phyloP scores from a whole-genome alignment of 2,329 filamentous ascomycete genomes.

The Cercospora sojina region DNA sequence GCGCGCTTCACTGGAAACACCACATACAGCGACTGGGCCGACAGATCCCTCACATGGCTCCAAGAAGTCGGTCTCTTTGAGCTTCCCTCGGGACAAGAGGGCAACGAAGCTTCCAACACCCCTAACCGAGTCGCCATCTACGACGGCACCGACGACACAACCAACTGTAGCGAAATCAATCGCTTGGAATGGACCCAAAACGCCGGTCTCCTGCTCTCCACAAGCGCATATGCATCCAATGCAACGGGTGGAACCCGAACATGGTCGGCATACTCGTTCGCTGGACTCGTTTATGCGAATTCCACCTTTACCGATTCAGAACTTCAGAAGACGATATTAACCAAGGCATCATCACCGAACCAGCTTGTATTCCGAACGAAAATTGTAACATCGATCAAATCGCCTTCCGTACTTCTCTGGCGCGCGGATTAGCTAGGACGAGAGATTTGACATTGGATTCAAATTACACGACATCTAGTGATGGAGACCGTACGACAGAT shows the following conservation, averaged over 20 bases:
- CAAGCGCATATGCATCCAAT: slow-evolving; percentile 54
- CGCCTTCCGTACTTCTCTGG: slow-evolving; percentile 69
- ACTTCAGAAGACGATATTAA: slow-evolving; percentile 48
- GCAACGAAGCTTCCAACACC: background rate
- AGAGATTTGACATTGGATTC: slow-evolving; percentile 14
- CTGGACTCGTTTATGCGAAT: slow-evolving; percentile 6
- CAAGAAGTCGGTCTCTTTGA: slow-evolving; percentile 57
- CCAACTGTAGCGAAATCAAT: slow-evolving; percentile 53
- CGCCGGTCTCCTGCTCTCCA: slow-evolving; percentile 64
- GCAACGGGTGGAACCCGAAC: background rate
- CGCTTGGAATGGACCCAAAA: slow-evolving; percentile 64
- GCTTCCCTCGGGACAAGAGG: background rate
- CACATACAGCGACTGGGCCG: slow-evolving; percentile 66
- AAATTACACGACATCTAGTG: slow-evolving; percentile 31
- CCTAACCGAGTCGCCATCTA: slow-evolving; percentile 49
- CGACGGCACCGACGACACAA: slow-evolving; percentile 59
- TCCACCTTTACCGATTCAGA: slow-evolving; percentile 45
- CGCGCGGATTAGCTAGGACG: slow-evolving; percentile 35
- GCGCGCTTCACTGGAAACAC: slow-evolving; percentile 40
- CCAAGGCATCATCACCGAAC: slow-evolving; percentile 58
- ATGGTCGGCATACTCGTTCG: slow-evolving; percentile 28
- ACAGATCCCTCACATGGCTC: slow-evolving; percentile 66
- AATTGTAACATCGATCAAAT: slow-evolving; percentile 70
- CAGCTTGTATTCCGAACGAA: slow-evolving; percentile 60
- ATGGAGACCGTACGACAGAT: slow-evolving; percentile 33